Conservation (phyloP, 78 protist genomes). For the Dictyostelium purpureum region DNA sequence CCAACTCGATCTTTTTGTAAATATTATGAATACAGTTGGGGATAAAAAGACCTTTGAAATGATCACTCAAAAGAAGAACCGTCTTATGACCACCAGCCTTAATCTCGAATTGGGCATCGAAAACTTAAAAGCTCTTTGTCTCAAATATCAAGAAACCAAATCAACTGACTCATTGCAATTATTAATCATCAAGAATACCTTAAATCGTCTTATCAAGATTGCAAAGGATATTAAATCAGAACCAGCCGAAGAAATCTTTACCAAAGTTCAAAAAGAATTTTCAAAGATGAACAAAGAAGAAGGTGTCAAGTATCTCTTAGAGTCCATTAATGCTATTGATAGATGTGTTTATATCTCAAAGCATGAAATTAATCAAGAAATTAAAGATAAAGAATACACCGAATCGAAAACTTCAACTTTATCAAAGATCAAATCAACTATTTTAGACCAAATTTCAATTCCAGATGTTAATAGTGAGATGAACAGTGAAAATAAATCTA, state of each 20-base stretch:
- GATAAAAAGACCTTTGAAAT: background rate
- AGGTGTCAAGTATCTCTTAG: background rate
- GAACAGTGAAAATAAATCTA: background rate
- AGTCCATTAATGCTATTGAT: background rate
- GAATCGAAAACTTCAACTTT: background rate
- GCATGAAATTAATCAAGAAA: background rate
- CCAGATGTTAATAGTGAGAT: background rate
- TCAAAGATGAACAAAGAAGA: background rate
- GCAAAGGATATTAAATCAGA: background rate
- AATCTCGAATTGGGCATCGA: background rate
- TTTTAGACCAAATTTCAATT: background rate
- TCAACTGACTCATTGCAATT: background rate
- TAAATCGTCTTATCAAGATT: constrained; percentile 6
- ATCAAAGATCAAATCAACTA: background rate
- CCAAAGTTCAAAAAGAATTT: background rate
- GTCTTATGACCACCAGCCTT: background rate
- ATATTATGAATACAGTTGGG: background rate
- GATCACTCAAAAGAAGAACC: background rate
- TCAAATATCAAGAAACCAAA: background rate
- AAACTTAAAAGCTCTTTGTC: background rate
- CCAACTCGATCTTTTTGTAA: constrained; percentile 1
- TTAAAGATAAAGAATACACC: background rate
- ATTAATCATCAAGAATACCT: background rate
- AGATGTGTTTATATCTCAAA: background rate
- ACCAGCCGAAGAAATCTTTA: background rate